A percentile compares a stretch with the other conserved stretches of the same genome.
Conservation (phyloP, 495 filamentous ascomycete genomes). For the Neurospora pannonica region DNA sequence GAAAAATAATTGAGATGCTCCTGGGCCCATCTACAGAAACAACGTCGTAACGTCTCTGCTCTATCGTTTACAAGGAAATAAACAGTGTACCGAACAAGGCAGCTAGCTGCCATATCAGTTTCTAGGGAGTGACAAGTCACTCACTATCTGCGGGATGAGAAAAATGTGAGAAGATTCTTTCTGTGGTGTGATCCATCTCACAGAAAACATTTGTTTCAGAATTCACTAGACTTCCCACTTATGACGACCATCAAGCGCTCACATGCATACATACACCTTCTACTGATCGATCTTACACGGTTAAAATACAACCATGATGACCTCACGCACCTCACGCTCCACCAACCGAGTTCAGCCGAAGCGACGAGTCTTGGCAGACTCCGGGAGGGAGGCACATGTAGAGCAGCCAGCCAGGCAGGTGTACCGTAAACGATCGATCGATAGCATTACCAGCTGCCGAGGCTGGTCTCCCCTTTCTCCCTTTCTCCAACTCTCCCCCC, state of each 20-base stretch:
- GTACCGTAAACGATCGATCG: background rate
- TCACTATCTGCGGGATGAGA: background rate
- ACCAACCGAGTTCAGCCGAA: background rate
- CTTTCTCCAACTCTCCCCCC: background rate
- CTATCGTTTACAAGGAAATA: background rate
- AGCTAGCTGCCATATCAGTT: background rate
- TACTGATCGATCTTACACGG: too few relatives aligned
- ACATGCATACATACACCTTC: background rate
- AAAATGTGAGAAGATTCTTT: background rate
- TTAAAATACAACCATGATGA: too few relatives aligned
- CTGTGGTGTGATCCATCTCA: background rate
- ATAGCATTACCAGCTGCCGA: background rate
- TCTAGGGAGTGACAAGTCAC: background rate
- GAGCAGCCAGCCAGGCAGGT: background rate
- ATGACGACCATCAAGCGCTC: background rate
- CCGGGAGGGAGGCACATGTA: background rate
- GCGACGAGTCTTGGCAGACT: background rate
- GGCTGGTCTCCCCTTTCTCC: background rate
- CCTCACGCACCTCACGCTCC: background rate
- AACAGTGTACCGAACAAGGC: background rate
- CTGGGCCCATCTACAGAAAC: too few relatives aligned
- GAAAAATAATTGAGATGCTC: too few relatives aligned
- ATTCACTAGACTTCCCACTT: background rate
- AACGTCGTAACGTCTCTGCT: background rate
- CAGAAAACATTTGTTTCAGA: background rate